Conservation (phyloP, 2,329 filamentous ascomycete genomes). For the Phialocephala sp. region DNA sequence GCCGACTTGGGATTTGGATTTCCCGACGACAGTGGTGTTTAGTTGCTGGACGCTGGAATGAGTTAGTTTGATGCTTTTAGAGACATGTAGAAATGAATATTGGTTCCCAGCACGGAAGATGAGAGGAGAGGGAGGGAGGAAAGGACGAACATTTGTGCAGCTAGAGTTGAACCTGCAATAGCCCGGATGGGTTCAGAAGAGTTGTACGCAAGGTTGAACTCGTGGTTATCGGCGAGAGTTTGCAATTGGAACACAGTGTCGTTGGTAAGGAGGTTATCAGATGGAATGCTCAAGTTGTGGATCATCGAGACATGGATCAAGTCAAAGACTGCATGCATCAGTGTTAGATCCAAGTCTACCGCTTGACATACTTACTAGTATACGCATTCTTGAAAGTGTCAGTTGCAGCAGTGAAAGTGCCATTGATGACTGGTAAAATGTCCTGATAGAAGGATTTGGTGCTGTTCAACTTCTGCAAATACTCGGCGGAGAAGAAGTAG, state of each 20-base stretch:
- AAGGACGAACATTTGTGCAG: slow-evolving; percentile 51
- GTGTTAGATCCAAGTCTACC: background rate
- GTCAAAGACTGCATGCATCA: slow-evolving; percentile 56
- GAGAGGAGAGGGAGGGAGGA: background rate
- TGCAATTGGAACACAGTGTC: slow-evolving; percentile 66
- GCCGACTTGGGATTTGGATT: slow-evolving; percentile 52
- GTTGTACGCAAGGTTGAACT: slow-evolving; percentile 86
- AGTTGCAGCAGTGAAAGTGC: slow-evolving; percentile 52
- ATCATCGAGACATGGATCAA: slow-evolving; percentile 64
- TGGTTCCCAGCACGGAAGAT: background rate
- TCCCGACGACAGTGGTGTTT: slow-evolving; percentile 54
- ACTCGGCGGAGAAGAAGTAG: slow-evolving; percentile 57
- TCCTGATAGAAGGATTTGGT: slow-evolving; percentile 65
- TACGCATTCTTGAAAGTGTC: slow-evolving; percentile 66
- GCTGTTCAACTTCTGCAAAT: slow-evolving; percentile 49
- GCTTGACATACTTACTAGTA: slow-evolving; percentile 53
- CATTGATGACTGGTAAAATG: slow-evolving; percentile 60
- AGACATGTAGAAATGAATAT: background rate
- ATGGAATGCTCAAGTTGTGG: slow-evolving; percentile 65
- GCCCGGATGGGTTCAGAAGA: slow-evolving; percentile 68
- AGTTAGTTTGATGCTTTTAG: background rate
- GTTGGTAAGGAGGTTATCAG: slow-evolving; percentile 62
- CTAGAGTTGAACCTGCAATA: slow-evolving; percentile 62
- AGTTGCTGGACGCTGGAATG: slow-evolving; percentile 48
- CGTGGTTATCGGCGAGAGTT: slow-evolving; percentile 77